phyloP scores from a whole-genome alignment of 495 filamentous ascomycete species.

The Penicillium cinerascens region DNA sequence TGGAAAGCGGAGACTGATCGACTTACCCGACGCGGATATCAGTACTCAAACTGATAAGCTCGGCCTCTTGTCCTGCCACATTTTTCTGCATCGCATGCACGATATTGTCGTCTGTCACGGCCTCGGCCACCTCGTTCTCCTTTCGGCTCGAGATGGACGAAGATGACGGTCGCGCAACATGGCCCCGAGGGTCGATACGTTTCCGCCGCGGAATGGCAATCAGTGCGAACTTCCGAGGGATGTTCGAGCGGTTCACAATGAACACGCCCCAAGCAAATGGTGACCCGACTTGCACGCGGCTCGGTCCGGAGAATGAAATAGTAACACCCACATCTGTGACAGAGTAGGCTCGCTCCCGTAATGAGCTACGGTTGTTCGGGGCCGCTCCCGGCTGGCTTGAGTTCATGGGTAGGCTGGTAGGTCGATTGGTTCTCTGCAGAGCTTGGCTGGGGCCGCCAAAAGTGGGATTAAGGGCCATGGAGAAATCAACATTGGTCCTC shows the following conservation, averaged over 20 bases:
- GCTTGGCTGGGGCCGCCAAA: slow-evolving; percentile 61
- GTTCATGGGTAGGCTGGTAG: slow-evolving; percentile 47
- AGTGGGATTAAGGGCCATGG: slow-evolving; percentile 57
- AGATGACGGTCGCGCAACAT: slow-evolving; percentile 46
- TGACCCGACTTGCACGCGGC: slow-evolving; percentile 62
- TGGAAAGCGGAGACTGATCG: background rate
- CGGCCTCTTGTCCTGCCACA: slow-evolving; percentile 64
- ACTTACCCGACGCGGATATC: slow-evolving; percentile 78
- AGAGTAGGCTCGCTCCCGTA: slow-evolving; percentile 48
- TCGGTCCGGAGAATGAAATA: slow-evolving; percentile 68
- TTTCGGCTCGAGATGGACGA: slow-evolving; percentile 41
- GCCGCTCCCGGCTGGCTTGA: slow-evolving; percentile 21
- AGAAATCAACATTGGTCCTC: slow-evolving; percentile 81
- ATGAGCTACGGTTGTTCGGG: slow-evolving; percentile 51
- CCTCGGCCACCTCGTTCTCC: slow-evolving; percentile 61
- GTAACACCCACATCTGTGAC: slow-evolving; percentile 65
- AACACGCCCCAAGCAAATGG: slow-evolving; percentile 85
- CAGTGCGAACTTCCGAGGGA: slow-evolving; percentile 72
- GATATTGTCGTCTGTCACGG: slow-evolving; percentile 79
- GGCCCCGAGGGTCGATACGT: slow-evolving; percentile 60
- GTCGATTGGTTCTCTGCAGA: slow-evolving; percentile 48
- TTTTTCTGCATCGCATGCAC: slow-evolving; percentile 79
- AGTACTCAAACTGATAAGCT: slow-evolving; percentile 76
- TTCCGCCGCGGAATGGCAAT: slow-evolving; percentile 76
- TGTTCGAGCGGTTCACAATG: slow-evolving; percentile 74